A percentile compares a stretch with the other conserved stretches of the same genome.
These are phyloP conservation scores for Fomitopsis palustris DNA, from an alignment of 1,284 basidiomycete genomes.

Conservation along the genomic window DNA sequence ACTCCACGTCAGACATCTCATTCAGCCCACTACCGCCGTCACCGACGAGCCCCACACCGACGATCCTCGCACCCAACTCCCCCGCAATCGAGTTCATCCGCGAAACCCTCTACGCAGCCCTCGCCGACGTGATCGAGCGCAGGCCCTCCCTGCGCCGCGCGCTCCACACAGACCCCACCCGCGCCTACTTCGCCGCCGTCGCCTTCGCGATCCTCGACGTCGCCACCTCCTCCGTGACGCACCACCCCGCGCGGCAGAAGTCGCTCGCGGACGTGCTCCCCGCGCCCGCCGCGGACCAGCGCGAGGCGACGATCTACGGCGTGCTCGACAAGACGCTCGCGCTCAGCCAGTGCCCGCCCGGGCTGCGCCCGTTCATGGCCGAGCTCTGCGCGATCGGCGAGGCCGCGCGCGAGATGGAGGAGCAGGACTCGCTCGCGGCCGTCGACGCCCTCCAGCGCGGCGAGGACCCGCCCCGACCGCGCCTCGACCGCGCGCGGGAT, in stretches of 20 bases:
- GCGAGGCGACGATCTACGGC: conserved; percentile 49
- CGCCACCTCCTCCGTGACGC: conserved; percentile 42
- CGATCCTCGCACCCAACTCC: conserved; percentile 47
- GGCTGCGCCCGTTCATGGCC: conserved; percentile 29
- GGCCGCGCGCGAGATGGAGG: conserved; percentile 46
- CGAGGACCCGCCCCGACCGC: conserved; percentile 42
- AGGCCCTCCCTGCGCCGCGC: conserved; percentile 49
- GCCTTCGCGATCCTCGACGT: conserved; percentile 71
- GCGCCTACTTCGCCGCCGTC: conserved; percentile 76
- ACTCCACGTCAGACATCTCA: conserved; percentile 23
- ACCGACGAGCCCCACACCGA: conserved; percentile 32
- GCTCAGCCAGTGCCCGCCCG: conserved; percentile 40
- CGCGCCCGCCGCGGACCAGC: not conserved
- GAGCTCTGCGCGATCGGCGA: conserved; percentile 42
- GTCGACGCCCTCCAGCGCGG: conserved; percentile 46
- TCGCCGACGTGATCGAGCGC: conserved; percentile 62
- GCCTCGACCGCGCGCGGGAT: conserved; percentile 55
- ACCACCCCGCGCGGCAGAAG: conserved; percentile 4
- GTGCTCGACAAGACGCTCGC: conserved; percentile 66
- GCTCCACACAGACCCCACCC: conserved; percentile 57
- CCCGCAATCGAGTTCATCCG: conserved; percentile 74
- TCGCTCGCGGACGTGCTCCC: conserved; percentile 11
- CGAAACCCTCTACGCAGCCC: conserved; percentile 76
- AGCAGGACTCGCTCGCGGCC: conserved; percentile 53
- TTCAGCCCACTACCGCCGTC: conserved; percentile 9